Percentiles rank a stretch among this genome's conserved stretches.
Evolutionary conservation across 148 eudicot genomes (phyloP).

Genomic region (Silene conica): DNA sequence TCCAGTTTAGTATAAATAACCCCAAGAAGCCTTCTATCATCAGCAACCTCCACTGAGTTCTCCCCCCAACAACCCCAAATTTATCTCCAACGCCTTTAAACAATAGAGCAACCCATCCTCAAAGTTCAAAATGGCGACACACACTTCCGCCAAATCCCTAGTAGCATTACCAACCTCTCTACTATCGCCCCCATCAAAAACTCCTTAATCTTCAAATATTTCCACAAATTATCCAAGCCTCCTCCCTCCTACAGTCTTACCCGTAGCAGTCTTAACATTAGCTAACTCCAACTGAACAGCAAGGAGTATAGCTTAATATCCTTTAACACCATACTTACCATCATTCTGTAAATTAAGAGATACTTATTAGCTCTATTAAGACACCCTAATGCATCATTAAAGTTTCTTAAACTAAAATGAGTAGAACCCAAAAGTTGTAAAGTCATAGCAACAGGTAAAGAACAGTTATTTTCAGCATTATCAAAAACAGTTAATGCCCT

Average conservation of each 20-base stretch:
- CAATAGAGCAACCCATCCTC: slow-evolving; percentile 72
- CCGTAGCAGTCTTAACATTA: slow-evolving; percentile 68
- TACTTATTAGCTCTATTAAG: slow-evolving; percentile 75
- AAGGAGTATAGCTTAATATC: slow-evolving; percentile 58
- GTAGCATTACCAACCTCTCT: slow-evolving; percentile 69
- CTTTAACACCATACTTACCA: slow-evolving; percentile 32
- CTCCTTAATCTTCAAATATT: slow-evolving; percentile 67
- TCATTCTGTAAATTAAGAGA: slow-evolving; percentile 46
- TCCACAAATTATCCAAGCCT: slow-evolving; percentile 15
- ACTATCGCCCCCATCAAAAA: slow-evolving; percentile 25
- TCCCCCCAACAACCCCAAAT: slow-evolving; percentile 49
- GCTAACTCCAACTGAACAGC: slow-evolving; percentile 84
- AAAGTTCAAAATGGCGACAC: slow-evolving; percentile 66
- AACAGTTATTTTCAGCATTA: too few relatives aligned
- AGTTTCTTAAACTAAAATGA: too few relatives aligned
- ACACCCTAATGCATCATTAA: slow-evolving; percentile 39
- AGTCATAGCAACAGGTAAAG: too few relatives aligned
- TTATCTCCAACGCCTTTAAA: slow-evolving; percentile 75
- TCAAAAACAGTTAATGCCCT: slow-evolving; percentile 58
- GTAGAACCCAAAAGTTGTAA: too few relatives aligned
- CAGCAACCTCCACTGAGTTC: slow-evolving; percentile 87
- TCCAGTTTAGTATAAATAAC: slow-evolving; percentile 83
- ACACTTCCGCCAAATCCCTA: slow-evolving; percentile 82
- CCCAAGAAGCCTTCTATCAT: slow-evolving; percentile 80
- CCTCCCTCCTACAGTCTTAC: slow-evolving; percentile 89